Evolutionary conservation across 2,329 filamentous ascomycete species (phyloP).

Genomic region (Ascochyta fabae): DNA sequence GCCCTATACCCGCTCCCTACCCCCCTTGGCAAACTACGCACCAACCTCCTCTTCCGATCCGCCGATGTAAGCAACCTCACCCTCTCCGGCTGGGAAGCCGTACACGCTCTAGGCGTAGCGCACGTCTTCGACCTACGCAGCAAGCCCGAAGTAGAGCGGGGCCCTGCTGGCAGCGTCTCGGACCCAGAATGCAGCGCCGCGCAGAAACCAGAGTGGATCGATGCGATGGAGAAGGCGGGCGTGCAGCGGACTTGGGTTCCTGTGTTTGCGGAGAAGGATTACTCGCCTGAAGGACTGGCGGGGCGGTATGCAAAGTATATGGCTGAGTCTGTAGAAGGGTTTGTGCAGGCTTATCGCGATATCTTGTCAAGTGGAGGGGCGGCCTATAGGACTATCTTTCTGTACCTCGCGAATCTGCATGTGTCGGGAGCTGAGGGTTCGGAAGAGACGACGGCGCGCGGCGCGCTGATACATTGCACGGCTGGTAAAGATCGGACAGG

Average conservation of each 20-base stretch:
- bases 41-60: constrained; percentile 68
- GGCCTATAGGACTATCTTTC: constrained; percentile 65
- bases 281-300: constrained; percentile 68
- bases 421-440: neutral
- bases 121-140: constrained; percentile 74
- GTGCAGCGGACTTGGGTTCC: constrained; percentile 65
- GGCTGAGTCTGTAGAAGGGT: constrained; percentile 62
- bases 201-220: constrained; percentile 25
- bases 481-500: constrained; percentile 81
- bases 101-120: constrained; percentile 62
- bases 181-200: constrained; percentile 47
- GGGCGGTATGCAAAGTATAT: constrained; percentile 67
- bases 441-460: constrained; percentile 41
- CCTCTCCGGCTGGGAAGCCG: constrained; percentile 24
- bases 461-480: constrained; percentile 74
- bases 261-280: constrained; percentile 68
- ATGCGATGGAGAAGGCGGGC: constrained; percentile 44
- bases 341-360: constrained; percentile 67
- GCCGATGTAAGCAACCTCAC: constrained; percentile 63
- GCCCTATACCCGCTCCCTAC: constrained; percentile 32
- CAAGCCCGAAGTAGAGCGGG: constrained; percentile 61
- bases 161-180: constrained; percentile 9
- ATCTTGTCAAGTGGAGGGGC: constrained; percentile 64
- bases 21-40: constrained; percentile 54
- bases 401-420: constrained; percentile 58